phyloP scores from a whole-genome alignment of 768 basidiomycete species.

The Suillus variegatus region DNA sequence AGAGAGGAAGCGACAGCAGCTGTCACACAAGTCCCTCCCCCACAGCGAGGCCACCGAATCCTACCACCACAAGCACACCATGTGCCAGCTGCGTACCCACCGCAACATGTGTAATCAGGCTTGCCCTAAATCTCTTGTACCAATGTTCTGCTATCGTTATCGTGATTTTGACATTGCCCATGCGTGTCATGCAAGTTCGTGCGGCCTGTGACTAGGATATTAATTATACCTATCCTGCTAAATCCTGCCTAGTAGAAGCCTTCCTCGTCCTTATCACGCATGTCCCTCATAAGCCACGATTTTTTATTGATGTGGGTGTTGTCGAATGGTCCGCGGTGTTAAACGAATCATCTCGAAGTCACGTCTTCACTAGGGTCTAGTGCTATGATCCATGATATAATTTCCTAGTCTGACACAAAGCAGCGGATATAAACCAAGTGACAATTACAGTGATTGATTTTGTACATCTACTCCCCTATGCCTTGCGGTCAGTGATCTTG shows the following conservation, averaged over 20 bases:
- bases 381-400: not conserved
- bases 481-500: slow-evolving; percentile 68
- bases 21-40: slow-evolving; percentile 6
- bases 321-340: not conserved
- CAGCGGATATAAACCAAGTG: not conserved
- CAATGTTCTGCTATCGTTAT: not conserved
- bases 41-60: slow-evolving; percentile 14
- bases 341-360: not conserved
- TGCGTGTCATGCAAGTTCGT: not conserved
- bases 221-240: not conserved
- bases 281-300: not conserved
- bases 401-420: not conserved
- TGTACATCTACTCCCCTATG: not conserved
- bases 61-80: slow-evolving; percentile 17
- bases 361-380: not conserved
- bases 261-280: not conserved
- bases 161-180: not conserved
- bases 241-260: too few species aligned
- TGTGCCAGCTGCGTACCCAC: slow-evolving; percentile 14
- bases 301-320: not conserved
- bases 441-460: not conserved
- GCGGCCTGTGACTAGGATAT: not conserved
- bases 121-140: not conserved
- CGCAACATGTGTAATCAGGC: not conserved
- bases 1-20: slow-evolving; percentile 30